phyloP scores from a whole-genome alignment of 164 flowering plant genomes.

The Vitis riparia region DNA sequence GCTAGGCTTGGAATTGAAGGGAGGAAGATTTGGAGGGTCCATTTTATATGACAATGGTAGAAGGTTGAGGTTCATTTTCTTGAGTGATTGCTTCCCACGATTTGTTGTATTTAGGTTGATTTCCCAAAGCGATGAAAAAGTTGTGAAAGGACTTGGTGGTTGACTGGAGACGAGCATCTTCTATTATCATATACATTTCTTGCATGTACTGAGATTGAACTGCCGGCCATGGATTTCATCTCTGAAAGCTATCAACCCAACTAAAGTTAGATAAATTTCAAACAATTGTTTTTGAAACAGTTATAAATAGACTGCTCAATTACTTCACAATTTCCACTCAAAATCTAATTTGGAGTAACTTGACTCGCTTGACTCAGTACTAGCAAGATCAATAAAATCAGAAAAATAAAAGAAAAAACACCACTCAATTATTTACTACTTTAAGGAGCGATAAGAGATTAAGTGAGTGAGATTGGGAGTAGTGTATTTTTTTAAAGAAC shows the following conservation, averaged over 20 bases:
- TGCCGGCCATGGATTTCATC: constrained; percentile 11
- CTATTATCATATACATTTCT: not conserved
- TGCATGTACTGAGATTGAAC: not conserved
- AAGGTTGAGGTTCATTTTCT: constrained; percentile 7
- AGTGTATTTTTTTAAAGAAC: too few species aligned
- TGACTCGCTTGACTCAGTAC: too few species aligned
- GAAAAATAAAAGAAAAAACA: too few species aligned
- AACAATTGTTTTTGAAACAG: too few species aligned
- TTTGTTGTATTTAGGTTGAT: not conserved
- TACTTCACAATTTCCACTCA: too few species aligned
- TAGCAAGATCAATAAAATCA: too few species aligned
- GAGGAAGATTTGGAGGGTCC: not conserved
- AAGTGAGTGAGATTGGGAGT: too few species aligned
- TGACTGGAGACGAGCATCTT: constrained; percentile 12
- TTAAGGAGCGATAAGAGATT: too few species aligned
- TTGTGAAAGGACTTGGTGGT: constrained; percentile 8
- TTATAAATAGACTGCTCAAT: too few species aligned
- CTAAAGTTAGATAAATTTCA: not conserved
- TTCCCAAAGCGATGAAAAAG: not conserved
- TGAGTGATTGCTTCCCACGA: constrained; percentile 7
- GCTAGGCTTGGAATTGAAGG: too few species aligned
- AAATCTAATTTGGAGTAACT: too few species aligned
- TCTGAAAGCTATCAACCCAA: constrained; percentile 8
- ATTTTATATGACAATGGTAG: not conserved
- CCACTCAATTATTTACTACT: too few species aligned